A percentile compares a stretch with the other conserved stretches of the same genome.
Conservation (phyloP, 2,329 filamentous ascomycete species). For the Sodiomyces alkalinus region DNA sequence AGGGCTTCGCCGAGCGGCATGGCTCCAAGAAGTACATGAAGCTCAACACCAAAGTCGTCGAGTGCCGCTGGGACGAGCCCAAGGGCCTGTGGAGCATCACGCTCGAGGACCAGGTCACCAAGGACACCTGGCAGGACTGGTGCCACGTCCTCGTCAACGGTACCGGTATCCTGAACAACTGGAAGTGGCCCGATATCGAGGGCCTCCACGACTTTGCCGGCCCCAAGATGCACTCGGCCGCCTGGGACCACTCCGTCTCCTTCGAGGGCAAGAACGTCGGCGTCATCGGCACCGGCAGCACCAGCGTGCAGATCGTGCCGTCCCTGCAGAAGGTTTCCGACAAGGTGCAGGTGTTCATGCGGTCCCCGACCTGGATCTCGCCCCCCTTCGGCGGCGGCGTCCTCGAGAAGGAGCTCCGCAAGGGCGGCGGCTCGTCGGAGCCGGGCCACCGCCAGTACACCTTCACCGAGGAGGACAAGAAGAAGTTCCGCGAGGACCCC, state of each 20-base stretch:
- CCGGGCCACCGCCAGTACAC: constrained; percentile 23
- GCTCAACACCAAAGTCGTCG: constrained; percentile 25
- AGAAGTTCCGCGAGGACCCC: constrained; percentile 22
- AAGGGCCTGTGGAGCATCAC: constrained; percentile 20
- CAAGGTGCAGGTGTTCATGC: constrained; percentile 15
- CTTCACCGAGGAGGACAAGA: constrained; percentile 21
- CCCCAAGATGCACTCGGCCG: constrained; percentile 34
- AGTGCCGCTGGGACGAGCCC: constrained; percentile 26
- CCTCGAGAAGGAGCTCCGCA: constrained; percentile 13
- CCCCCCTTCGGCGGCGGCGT: constrained; percentile 13
- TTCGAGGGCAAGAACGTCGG: constrained; percentile 27
- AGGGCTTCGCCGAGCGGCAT: constrained; percentile 15
- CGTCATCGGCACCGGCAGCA: constrained; percentile 37
- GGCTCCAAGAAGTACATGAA: constrained; percentile 24
- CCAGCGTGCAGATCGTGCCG: constrained; percentile 34
- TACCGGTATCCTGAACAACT: constrained; percentile 33
- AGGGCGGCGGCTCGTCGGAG: constrained; percentile 13
- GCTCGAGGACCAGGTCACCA: constrained; percentile 11
- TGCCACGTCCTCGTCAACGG: constrained; percentile 33
- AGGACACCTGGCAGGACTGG: constrained; percentile 16
- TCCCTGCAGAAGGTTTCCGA: constrained; percentile 17
- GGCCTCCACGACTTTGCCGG: constrained; percentile 35
- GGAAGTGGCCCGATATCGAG: constrained; percentile 33
- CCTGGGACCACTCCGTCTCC: constrained; percentile 32
- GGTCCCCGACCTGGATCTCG: constrained; percentile 15